phyloP scores from a whole-genome alignment of 208 protist genomes.

The Crithidia fasciculata region DNA sequence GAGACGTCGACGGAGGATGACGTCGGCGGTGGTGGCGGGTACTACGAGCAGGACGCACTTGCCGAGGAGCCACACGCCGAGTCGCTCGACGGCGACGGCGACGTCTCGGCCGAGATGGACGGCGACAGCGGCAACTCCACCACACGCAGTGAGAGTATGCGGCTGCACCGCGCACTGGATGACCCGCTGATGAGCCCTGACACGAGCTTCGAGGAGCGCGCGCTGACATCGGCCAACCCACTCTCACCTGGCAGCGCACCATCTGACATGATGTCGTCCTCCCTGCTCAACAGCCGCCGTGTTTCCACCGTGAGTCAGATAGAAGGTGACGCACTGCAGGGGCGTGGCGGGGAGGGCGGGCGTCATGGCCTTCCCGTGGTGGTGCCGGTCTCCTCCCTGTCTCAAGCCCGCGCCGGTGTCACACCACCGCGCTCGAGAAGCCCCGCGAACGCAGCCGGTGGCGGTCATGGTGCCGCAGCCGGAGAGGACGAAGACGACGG shows the following conservation, averaged over 20 bases:
- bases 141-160: background rate
- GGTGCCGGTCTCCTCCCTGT: background rate
- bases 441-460: background rate
- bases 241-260: slow-evolving; percentile 3
- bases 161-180: background rate
- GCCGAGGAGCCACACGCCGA: slow-evolving; percentile 14
- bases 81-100: no score
- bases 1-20: background rate
- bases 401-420: background rate
- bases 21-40: slow-evolving; percentile 26
- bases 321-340: background rate
- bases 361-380: background rate
- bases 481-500: no score
- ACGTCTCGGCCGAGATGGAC: no score
- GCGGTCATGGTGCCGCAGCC: no score
- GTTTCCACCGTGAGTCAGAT: background rate
- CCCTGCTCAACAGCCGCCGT: background rate
- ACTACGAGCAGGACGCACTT: slow-evolving; percentile 35
- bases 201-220: slow-evolving; percentile 1
- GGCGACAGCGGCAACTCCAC: background rate
- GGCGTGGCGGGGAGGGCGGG: background rate
- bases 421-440: background rate
- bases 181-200: background rate
- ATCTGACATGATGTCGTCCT: background rate
- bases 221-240: background rate